A percentile compares a stretch with the other conserved stretches of the same genome.
phyloP scores from a whole-genome alignment of 371 early-diverging fungal species.

The Lichtheimia corymbifera region DNA sequence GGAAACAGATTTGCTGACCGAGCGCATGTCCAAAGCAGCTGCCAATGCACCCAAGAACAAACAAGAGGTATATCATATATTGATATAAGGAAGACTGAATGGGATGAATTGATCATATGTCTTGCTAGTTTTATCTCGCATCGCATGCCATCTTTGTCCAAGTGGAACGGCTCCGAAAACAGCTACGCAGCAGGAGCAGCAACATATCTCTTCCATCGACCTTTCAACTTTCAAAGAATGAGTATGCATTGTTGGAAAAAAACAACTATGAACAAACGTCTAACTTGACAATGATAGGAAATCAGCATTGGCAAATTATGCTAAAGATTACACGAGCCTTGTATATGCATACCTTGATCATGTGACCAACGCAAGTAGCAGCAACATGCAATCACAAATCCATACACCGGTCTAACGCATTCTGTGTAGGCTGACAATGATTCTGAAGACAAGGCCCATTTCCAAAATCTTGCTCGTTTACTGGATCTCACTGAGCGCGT shows the following conservation, averaged over 20 bases:
- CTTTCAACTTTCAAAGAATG: background rate
- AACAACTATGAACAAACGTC: background rate
- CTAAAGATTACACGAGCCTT: slow-evolving; percentile 5
- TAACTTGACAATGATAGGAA: background rate
- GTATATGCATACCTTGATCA: slow-evolving; percentile 2
- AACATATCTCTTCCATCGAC: background rate
- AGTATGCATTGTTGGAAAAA: background rate
- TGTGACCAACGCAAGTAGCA: background rate
- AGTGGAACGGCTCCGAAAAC: background rate
- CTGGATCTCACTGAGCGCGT: slow-evolving; percentile 13
- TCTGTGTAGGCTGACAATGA: slow-evolving; percentile 2
- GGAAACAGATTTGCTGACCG: too few relatives aligned
- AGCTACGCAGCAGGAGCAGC: background rate
- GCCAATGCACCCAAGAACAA: background rate
- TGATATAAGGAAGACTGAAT: too few relatives aligned
- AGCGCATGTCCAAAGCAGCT: too few relatives aligned
- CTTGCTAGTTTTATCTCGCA: background rate
- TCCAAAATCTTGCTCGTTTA: slow-evolving; percentile 7
- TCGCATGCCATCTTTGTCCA: slow-evolving; percentile 2
- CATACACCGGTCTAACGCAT: too few relatives aligned
- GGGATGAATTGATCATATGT: background rate
- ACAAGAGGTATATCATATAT: background rate
- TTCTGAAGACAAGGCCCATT: background rate
- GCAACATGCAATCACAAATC: background rate
- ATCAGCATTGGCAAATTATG: background rate